Evolutionary conservation across 345 rosid species (phyloP).

Genomic region (Aurinia saxatilis): DNA sequence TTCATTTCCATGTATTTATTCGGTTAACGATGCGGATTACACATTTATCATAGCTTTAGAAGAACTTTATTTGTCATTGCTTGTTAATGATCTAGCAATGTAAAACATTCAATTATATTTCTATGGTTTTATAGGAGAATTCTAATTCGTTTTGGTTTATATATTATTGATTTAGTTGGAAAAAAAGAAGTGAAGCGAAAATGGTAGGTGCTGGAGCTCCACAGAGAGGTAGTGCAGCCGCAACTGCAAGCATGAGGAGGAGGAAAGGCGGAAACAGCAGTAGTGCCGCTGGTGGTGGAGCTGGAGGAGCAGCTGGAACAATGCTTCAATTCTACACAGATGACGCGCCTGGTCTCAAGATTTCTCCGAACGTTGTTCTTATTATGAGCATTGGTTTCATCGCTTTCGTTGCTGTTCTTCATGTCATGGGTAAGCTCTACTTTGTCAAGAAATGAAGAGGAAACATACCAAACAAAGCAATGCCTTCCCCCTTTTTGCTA

Average conservation of each 20-base stretch:
- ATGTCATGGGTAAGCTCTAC: constrained; percentile 77
- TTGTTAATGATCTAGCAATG: too few relatives aligned
- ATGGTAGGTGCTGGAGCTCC: constrained; percentile 63
- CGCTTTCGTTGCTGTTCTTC: constrained; percentile 84
- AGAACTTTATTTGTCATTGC: background rate
- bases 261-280: constrained; percentile 50
- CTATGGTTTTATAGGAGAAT: background rate
- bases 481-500: background rate
- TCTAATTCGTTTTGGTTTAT: background rate
- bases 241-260: constrained; percentile 75
- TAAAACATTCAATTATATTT: too few relatives aligned
- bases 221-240: constrained; percentile 85
- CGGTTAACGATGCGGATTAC: background rate
- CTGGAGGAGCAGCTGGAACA: constrained; percentile 64
- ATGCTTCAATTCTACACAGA: constrained; percentile 95
- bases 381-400: constrained; percentile 94
- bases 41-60: background rate
- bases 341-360: constrained; percentile 83
- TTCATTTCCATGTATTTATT: background rate
- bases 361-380: constrained; percentile 80
- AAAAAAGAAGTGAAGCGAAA: constrained; percentile 12
- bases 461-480: background rate
- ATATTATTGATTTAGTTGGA: background rate
- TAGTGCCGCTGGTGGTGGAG: constrained; percentile 42
- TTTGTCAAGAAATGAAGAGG: constrained; percentile 38